Conservation (phyloP, 192 early-diverging fungal genomes). For the Rhizoclosmatium sp. region DNA sequence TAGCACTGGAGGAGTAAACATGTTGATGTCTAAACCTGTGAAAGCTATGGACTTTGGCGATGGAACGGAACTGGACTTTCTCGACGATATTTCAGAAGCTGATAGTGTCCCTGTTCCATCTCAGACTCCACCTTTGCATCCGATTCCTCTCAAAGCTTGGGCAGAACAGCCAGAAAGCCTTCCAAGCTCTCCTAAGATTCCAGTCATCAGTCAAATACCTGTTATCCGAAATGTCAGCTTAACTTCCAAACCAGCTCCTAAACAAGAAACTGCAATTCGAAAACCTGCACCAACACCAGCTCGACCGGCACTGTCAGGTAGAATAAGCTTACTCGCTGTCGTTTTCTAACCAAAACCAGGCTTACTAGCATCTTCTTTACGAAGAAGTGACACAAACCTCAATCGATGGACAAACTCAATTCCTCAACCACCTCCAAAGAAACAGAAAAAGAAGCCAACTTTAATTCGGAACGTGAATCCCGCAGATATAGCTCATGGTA, state of each 20-base stretch:
- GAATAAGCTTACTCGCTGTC: neutral
- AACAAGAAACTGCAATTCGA: neutral
- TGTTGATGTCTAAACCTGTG: conserved; percentile 32
- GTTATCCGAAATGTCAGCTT: neutral
- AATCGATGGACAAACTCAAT: conserved; percentile 13
- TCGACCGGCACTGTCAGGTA: conserved; percentile 12
- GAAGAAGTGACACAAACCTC: conserved; percentile 32
- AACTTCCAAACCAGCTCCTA: neutral
- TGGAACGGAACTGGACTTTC: conserved; percentile 48
- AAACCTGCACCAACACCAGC: neutral
- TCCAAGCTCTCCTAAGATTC: neutral
- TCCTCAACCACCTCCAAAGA: conserved; percentile 6
- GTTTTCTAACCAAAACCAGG: conserved; percentile 20
- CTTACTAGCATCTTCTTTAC: conserved; percentile 24
- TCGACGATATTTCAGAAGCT: conserved; percentile 46
- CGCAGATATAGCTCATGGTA: conserved; percentile 48
- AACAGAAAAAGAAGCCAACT: conserved; percentile 49
- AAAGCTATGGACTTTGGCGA: conserved; percentile 42
- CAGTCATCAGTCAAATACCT: neutral
- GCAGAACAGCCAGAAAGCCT: conserved; percentile 18
- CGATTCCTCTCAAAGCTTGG: conserved; percentile 21
- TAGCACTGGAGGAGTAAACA: neutral
- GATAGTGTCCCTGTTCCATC: conserved; percentile 6
- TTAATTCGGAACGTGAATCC: conserved; percentile 52
- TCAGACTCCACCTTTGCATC: neutral